Conservation (phyloP, 2,329 filamentous ascomycete species). For the Aspergillus terreus region DNA sequence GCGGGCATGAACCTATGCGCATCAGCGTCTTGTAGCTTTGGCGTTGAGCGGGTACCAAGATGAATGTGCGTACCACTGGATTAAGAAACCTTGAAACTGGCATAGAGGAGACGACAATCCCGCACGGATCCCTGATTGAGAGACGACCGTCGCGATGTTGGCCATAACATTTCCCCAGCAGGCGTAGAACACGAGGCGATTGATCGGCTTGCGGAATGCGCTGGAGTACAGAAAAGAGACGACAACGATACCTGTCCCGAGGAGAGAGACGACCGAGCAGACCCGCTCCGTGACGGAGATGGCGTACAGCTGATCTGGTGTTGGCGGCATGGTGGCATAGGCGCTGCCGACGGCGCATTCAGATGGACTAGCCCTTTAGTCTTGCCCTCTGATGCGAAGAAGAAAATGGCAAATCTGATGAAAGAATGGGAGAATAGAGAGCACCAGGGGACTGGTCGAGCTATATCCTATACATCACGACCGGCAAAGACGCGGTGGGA, state of each 20-base stretch:
- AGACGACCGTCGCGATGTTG: constrained; percentile 73
- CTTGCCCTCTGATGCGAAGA: too few relatives aligned
- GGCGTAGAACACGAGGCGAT: constrained; percentile 78
- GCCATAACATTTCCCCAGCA: constrained; percentile 76
- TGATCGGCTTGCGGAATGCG: constrained; percentile 80
- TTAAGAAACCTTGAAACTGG: constrained; percentile 72
- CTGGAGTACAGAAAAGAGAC: constrained; percentile 64
- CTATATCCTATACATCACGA: too few relatives aligned
- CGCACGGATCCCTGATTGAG: constrained; percentile 54
- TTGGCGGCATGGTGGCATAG: constrained; percentile 25
- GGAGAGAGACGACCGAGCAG: constrained; percentile 66
- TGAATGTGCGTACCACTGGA: constrained; percentile 67
- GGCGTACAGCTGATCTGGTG: constrained; percentile 43
- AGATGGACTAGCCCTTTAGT: neutral
- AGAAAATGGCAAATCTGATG: too few relatives aligned
- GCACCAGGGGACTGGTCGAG: neutral
- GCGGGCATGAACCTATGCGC: constrained; percentile 67
- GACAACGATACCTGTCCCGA: constrained; percentile 70
- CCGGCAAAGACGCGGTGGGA: neutral
- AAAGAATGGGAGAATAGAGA: too few relatives aligned
- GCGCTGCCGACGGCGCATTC: neutral
- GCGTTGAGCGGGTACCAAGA: too few relatives aligned
- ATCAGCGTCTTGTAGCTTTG: too few relatives aligned
- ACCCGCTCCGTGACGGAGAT: constrained; percentile 64
- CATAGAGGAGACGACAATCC: constrained; percentile 58